A percentile compares a stretch with the other conserved stretches of the same genome.
Evolutionary conservation across 2,329 filamentous ascomycete genomes (phyloP).

Genomic region (Sporothrix globosa): DNA sequence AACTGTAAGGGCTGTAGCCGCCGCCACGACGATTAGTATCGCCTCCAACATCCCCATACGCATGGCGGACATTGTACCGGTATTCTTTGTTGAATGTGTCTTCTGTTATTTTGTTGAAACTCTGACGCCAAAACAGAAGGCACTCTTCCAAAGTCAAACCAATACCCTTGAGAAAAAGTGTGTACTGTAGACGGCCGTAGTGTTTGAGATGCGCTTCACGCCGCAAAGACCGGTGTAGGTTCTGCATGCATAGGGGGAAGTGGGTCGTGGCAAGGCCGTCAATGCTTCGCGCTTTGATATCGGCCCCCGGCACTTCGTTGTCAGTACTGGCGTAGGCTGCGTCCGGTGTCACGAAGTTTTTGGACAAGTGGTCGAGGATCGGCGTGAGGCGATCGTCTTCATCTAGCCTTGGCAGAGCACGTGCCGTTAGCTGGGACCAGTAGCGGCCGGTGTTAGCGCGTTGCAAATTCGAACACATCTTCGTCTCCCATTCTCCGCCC

Average conservation of each 20-base stretch:
- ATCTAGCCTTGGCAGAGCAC: conserved; percentile 86
- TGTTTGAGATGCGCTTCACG: conserved; percentile 92
- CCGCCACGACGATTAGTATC: conserved; percentile 83
- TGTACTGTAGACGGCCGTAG: conserved; percentile 90
- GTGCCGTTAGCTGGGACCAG: conserved; percentile 68
- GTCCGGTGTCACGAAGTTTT: conserved; percentile 93
- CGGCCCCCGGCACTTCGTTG: conserved; percentile 67
- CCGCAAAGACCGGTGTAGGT: conserved; percentile 81
- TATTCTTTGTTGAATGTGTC: conserved; percentile 98
- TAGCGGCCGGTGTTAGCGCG: neutral
- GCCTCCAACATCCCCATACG: conserved; percentile 92
- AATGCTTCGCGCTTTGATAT: conserved; percentile 77
- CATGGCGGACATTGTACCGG: conserved; percentile 93
- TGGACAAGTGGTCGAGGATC: conserved; percentile 76
- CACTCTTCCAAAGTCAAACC: conserved; percentile 90
- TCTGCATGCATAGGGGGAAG: conserved; percentile 93
- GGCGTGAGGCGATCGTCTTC: conserved; percentile 87
- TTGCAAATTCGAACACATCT: no score
- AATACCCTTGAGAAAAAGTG: conserved; percentile 94
- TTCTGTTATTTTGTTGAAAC: conserved; percentile 85
- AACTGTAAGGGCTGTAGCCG: conserved; percentile 89
- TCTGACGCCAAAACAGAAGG: conserved; percentile 85
- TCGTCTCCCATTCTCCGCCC: no score
- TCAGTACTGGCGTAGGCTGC: conserved; percentile 70
- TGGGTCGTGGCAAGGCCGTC: conserved; percentile 77